Evolutionary conservation across 192 early-diverging fungal genomes (phyloP).

Genomic region (Haplosporangium gracile): DNA sequence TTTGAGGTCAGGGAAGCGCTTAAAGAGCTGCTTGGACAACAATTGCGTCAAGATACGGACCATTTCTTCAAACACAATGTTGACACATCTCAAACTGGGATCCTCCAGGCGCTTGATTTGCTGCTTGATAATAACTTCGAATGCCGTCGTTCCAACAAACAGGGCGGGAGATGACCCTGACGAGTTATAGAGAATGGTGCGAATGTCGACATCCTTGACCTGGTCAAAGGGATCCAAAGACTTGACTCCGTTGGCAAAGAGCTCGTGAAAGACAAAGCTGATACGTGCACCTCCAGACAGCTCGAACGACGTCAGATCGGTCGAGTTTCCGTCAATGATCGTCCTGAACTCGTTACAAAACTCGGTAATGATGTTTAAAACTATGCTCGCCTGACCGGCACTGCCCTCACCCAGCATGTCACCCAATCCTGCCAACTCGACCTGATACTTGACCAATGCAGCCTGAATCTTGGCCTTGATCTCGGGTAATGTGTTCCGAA

Average conservation of each 20-base stretch:
- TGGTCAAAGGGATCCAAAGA: constrained; percentile 98
- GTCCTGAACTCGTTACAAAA: constrained; percentile 98
- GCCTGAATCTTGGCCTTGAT: constrained; percentile 98
- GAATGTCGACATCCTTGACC: constrained; percentile 98
- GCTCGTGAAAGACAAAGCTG: constrained; percentile 99
- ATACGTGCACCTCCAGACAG: constrained; percentile 98
- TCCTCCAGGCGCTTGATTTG: constrained; percentile 99
- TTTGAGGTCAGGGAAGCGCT: constrained; percentile 95
- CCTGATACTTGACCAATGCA: constrained; percentile 86
- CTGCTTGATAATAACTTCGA: constrained; percentile 98
- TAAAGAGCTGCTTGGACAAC: constrained; percentile 92
- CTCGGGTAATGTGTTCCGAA: constrained; percentile 96
- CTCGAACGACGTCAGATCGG: constrained; percentile 95
- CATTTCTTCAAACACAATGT: constrained; percentile 98
- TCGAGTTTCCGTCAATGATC: constrained; percentile 95
- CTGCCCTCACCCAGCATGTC: constrained; percentile 87
- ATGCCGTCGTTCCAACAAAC: constrained; percentile 99
- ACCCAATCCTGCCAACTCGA: constrained; percentile 89
- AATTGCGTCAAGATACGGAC: constrained; percentile 95
- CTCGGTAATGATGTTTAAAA: constrained; percentile 98
- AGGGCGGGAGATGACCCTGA: constrained; percentile 96
- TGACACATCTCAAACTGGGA: constrained; percentile 94
- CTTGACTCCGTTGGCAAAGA: constrained; percentile 92
- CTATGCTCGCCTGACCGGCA: constrained; percentile 83
- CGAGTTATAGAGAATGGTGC: constrained; percentile 99